Base-by-base conservation (phyloP, 768 basidiomycete species). In the Kwoniella sp. region DNA sequence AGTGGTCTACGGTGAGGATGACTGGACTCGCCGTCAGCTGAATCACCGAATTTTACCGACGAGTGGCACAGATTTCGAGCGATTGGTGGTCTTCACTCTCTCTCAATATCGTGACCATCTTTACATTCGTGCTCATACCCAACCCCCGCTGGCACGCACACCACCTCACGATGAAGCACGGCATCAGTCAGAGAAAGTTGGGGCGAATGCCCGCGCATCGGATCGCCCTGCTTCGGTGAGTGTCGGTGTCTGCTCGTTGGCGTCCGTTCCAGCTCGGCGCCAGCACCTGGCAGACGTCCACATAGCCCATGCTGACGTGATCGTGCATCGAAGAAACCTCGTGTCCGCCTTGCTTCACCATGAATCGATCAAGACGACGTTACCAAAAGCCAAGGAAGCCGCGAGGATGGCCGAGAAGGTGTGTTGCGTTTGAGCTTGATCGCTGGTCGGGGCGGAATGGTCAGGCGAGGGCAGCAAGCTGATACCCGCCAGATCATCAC, bases 341-440 rank as follows among this genome's bases (percentile, higher is more conserved):
- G 92, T 99, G 57, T 88, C 90, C 22, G 91, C 90, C 4, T 80
- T 98, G 28, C 81, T 99, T 50, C 84, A 96, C 69, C 90, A 98
- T 76, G 89, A 95, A 68, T 87, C 89, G 70, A 89, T 99, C 70
- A 86, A 87, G 73, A 98, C 95, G 5, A 99, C 95, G 0, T 76
- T 96, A 14, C 86, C 93, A 27, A 98, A 96, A 75, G 95, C 95
- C 2, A 85, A 87, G 71, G 91, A 95, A 64, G 78, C 91, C 4
- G 89, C 89, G 12, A 80, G 89, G 61, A 77, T 96, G 46, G 92
- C 91, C 14, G 93, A 99, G 70, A 92, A 93, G 84, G 91, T 85
- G 52, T 19, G 64, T 53, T 19, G 19, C 19, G 27, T 12, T 26
- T 28, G 1, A 22, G n/a, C n/a, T n/a, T n/a, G n/a, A n/a, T n/a